Conservation (phyloP, 2,329 filamentous ascomycete species). For the Epichloe gansuensis region DNA sequence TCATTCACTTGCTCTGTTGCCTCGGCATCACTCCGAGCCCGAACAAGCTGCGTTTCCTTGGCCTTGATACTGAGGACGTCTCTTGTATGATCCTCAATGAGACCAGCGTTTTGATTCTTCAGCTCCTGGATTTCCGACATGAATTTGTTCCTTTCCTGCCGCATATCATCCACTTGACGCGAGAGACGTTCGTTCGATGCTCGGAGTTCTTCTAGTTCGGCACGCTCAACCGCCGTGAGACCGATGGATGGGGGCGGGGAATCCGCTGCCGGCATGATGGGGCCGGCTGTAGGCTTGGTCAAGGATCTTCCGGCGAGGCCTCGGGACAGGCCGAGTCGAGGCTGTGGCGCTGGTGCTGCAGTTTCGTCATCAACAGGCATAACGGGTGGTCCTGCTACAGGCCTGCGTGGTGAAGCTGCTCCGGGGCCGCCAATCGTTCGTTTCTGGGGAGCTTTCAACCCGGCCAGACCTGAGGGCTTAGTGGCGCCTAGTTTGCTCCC, state of each 20-base stretch:
- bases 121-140: conserved; percentile 83
- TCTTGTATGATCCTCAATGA: conserved; percentile 94
- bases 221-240: conserved; percentile 66
- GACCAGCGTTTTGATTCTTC: conserved; percentile 89
- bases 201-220: conserved; percentile 84
- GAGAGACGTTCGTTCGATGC: conserved; percentile 67
- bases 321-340: conserved; percentile 55
- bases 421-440: conserved; percentile 36
- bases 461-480: conserved; percentile 38
- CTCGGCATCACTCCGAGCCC: conserved; percentile 80
- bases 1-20: conserved; percentile 78
- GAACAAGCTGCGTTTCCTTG: conserved; percentile 92
- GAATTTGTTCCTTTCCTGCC: conserved; percentile 69
- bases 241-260: conserved; percentile 51
- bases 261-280: conserved; percentile 35
- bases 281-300: conserved; percentile 52
- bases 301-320: conserved; percentile 79
- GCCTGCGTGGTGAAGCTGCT: conserved; percentile 40
- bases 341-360: conserved; percentile 42
- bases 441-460: conserved; percentile 48
- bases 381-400: conserved; percentile 33
- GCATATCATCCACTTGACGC: conserved; percentile 65
- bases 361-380: conserved; percentile 45
- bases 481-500: conserved; percentile 43
- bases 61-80: conserved; percentile 95